Percentiles rank a stretch among this genome's conserved stretches.
phyloP scores from a whole-genome alignment of 495 filamentous ascomycete species.

The Hypoxylon rickii region DNA sequence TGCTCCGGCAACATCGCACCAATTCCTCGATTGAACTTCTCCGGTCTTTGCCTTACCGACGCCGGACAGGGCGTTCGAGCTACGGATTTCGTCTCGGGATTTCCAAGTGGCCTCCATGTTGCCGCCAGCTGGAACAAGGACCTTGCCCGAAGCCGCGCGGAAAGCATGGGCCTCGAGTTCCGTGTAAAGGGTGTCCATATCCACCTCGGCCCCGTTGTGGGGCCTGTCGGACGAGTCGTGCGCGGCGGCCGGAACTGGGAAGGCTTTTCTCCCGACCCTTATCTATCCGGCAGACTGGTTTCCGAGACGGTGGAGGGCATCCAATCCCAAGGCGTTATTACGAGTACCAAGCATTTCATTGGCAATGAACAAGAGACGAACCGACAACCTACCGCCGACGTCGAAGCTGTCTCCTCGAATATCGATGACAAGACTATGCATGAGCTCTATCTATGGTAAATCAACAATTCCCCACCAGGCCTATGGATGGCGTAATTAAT shows the following conservation, averaged over 20 bases:
- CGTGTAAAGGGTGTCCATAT: constrained; percentile 67
- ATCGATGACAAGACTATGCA: constrained; percentile 70
- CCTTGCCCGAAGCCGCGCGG: constrained; percentile 51
- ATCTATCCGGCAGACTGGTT: constrained; percentile 50
- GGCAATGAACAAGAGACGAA: constrained; percentile 68
- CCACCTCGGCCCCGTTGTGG: constrained; percentile 67
- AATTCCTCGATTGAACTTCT: constrained; percentile 60
- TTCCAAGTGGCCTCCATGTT: constrained; percentile 59
- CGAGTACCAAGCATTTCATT: constrained; percentile 64
- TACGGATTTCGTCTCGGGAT: constrained; percentile 64
- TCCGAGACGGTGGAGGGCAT: constrained; percentile 52
- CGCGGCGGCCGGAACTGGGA: constrained; percentile 61
- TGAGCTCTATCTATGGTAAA: constrained; percentile 68
- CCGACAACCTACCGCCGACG: constrained; percentile 51
- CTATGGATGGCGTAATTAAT: too few species aligned
- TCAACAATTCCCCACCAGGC: too few species aligned
- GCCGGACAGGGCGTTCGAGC: constrained; percentile 62
- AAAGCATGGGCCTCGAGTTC: constrained; percentile 61
- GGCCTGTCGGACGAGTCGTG: constrained; percentile 55
- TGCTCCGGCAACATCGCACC: too few species aligned
- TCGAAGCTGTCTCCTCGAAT: constrained; percentile 59
- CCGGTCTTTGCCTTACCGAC: constrained; percentile 66
- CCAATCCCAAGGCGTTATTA: constrained; percentile 57
- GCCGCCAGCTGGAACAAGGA: constrained; percentile 60
- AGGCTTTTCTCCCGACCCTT: constrained; percentile 53